phyloP scores from a whole-genome alignment of 495 filamentous ascomycete genomes.

The Podospora bellae-mahoneyi region DNA sequence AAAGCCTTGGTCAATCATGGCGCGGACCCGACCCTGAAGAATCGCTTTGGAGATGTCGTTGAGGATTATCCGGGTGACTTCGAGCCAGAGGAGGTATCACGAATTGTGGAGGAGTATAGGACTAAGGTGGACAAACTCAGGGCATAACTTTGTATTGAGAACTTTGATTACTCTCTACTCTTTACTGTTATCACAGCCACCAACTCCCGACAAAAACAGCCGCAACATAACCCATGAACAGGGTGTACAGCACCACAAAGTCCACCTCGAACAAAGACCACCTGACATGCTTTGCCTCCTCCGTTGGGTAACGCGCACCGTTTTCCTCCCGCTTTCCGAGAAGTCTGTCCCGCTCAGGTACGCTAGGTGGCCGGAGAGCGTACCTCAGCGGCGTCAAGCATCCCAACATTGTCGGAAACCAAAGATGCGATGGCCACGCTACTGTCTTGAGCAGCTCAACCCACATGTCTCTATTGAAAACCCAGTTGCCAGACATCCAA shows the following conservation, averaged over 20 bases:
- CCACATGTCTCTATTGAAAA: neutral
- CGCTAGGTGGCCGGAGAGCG: constrained; percentile 41
- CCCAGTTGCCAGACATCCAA: neutral
- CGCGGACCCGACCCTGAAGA: constrained; percentile 31
- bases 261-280: neutral
- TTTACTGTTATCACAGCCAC: neutral
- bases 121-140: neutral
- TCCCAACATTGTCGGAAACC: constrained; percentile 37
- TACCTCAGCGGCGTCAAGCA: constrained; percentile 39
- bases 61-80: constrained; percentile 30
- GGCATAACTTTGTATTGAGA: neutral
- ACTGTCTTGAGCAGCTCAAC: constrained; percentile 9
- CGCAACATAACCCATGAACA: neutral
- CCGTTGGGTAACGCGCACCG: constrained; percentile 37
- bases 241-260: neutral
- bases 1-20: constrained; percentile 25
- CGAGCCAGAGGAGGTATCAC: constrained; percentile 26
- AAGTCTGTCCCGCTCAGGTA: constrained; percentile 39
- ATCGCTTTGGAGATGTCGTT: constrained; percentile 32
- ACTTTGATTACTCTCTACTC: neutral
- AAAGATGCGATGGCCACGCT: constrained; percentile 42
- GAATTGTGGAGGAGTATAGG: constrained; percentile 23
- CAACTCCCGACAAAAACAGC: neutral
- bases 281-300: neutral
- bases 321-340: constrained; percentile 27